Conservation (phyloP, 768 basidiomycete genomes). For the Trichaptum fuscoviolaceum region DNA sequence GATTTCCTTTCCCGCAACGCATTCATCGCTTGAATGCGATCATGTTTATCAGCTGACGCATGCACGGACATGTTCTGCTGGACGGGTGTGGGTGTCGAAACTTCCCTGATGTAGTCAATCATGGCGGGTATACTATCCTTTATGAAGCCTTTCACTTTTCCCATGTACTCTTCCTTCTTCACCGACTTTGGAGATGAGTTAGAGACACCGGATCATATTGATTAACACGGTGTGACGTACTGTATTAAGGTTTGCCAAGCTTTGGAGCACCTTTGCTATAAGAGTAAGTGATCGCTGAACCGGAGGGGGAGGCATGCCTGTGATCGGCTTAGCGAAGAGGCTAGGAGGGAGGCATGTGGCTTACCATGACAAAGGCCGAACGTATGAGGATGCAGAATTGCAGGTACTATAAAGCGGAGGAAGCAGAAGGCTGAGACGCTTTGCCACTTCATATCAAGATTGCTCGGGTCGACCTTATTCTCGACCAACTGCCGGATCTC, state of each 20-base stretch:
- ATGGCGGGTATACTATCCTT: constrained; percentile 58
- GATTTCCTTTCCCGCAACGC: constrained; percentile 52
- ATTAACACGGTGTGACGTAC: constrained; percentile 35
- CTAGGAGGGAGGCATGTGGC: constrained; percentile 9
- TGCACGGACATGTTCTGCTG: constrained; percentile 10
- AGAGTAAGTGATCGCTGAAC: constrained; percentile 79
- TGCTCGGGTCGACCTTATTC: constrained; percentile 35
- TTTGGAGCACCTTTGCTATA: constrained; percentile 87
- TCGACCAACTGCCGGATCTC: constrained; percentile 72
- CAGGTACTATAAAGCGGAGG: constrained; percentile 85
- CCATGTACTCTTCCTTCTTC: constrained; percentile 81
- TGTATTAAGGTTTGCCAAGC: constrained; percentile 77
- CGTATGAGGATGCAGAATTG: constrained; percentile 82
- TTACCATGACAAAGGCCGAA: constrained; percentile 74
- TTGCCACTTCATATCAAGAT: constrained; percentile 64
- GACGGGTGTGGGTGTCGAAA: constrained; percentile 50
- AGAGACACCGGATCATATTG: not conserved
- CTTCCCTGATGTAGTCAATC: constrained; percentile 70
- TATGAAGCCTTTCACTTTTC: constrained; percentile 69
- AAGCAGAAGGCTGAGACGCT: constrained; percentile 88
- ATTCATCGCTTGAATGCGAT: constrained; percentile 43
- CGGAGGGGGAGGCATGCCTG: constrained; percentile 60
- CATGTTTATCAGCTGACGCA: constrained; percentile 35
- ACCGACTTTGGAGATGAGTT: constrained; percentile 36
- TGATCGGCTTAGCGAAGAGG: constrained; percentile 5